These are phyloP conservation scores for Metroxylon sagu DNA, from an alignment of 176 grass and related monocot genomes.

Conservation along the genomic window DNA sequence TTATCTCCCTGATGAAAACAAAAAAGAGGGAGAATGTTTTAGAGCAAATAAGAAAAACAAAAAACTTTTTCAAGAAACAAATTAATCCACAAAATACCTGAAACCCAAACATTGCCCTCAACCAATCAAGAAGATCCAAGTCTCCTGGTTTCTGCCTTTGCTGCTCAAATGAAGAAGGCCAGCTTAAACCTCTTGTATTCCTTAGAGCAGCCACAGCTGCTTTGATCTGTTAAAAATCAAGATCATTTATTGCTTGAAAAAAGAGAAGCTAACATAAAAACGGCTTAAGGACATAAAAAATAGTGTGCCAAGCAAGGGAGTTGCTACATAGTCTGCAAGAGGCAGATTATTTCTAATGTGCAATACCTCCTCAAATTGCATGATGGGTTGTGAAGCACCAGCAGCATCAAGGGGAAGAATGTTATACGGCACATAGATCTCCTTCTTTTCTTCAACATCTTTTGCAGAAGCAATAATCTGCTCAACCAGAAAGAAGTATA, in stretches of 20 bases:
- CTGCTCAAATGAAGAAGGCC: conserved; percentile 61
- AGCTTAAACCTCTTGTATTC: conserved; percentile 58
- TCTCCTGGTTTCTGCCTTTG: conserved; percentile 75
- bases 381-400: conserved; percentile 79
- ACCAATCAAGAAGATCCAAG: conserved; percentile 89
- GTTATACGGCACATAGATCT: conserved; percentile 69
- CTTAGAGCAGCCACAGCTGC: conserved; percentile 53
- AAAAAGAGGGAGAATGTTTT: background rate
- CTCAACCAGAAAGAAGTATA: background rate
- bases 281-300: no score
- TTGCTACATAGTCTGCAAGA: no score
- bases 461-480: conserved; percentile 71
- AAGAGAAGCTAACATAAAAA: no score
- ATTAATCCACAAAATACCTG: conserved; percentile 36
- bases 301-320: no score
- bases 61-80: background rate
- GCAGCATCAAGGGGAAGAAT: conserved; percentile 79
- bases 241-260: no score
- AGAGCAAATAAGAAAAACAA: background rate
- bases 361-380: conserved; percentile 90
- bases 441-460: conserved; percentile 91
- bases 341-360: background rate
- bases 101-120: conserved; percentile 96
- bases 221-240: conserved; percentile 25
- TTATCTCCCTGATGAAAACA: conserved; percentile 56